Conservation (phyloP, 2,329 filamentous ascomycete genomes). For the Sporothrix pseudoabietina region DNA sequence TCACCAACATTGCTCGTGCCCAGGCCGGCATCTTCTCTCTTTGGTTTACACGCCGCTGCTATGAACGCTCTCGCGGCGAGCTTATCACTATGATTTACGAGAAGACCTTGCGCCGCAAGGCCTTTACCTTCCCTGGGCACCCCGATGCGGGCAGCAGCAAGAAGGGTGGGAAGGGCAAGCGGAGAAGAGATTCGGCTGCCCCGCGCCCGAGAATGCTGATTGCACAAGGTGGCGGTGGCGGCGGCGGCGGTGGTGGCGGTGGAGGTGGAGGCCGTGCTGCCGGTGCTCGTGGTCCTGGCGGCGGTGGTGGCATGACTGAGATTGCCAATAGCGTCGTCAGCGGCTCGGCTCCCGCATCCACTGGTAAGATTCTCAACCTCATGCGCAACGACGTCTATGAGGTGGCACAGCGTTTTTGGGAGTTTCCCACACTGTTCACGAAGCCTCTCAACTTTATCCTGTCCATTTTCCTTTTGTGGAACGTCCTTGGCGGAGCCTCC, state of each 20-base stretch:
- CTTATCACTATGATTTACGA: conserved; percentile 69
- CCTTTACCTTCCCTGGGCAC: conserved; percentile 58
- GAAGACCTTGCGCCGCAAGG: conserved; percentile 67
- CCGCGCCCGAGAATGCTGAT: conserved; percentile 17
- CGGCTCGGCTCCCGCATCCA: conserved; percentile 64
- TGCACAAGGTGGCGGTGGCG: not conserved
- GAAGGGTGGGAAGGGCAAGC: conserved; percentile 37
- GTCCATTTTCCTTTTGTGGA: conserved; percentile 72
- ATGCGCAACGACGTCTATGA: conserved; percentile 83
- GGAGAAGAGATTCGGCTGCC: conserved; percentile 30
- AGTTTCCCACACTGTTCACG: conserved; percentile 73
- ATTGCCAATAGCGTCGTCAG: conserved; percentile 20
- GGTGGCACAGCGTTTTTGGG: conserved; percentile 84
- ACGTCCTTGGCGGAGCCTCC: conserved; percentile 77
- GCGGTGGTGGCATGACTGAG: conserved; percentile 28
- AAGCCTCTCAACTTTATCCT: conserved; percentile 77
- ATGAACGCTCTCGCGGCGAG: conserved; percentile 82
- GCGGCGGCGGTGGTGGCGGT: conserved; percentile 9
- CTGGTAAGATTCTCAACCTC: conserved; percentile 87
- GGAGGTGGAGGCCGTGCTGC: conserved; percentile 20
- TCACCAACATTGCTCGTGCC: conserved; percentile 60
- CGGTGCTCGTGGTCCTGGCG: conserved; percentile 23
- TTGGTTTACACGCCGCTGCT: conserved; percentile 82
- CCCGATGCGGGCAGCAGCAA: conserved; percentile 39
- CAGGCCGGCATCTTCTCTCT: conserved; percentile 70